Base-by-base conservation (phyloP, 129 eudicot species). In the Glebionis coronaria region DNA sequence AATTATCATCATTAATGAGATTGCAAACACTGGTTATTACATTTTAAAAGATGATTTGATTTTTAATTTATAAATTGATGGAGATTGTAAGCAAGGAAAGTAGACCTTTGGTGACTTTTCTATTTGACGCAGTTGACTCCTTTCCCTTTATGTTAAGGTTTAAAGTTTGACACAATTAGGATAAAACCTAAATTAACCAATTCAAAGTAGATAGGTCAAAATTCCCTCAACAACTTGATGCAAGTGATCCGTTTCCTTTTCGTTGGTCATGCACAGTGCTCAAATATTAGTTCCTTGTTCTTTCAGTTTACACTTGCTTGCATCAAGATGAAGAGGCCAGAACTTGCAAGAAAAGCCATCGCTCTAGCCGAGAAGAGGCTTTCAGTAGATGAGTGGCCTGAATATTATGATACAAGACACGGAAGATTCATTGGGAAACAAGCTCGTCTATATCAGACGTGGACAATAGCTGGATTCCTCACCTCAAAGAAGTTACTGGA, bases 341-440 rank as follows among this genome's bases (percentile, higher is more conserved):
- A 81, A 61, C 74, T 91, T 35, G 97, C 97, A 35, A 77, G 80
- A 65, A 84, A 87, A 66, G 97, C 97, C 12, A 58, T 87, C 3
- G 78, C 73, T 52, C 50, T 91, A 65, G 97, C 93, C 0, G 95
- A 91, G 70, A 79, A 85, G 82, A 74, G 85, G 81, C 95, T 91
- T 50, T 68, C 81, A 8, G 44, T 15, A 0, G 97, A 91, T 65
- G 61, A 77, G 45, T 91, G 97, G 97, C 97, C 97, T 2, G 95
- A 91, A 79, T 91, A 87, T 64, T 91, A 91, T n/a, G 97, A 91
- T 76, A 91, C 97, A 4, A 78, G 78, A 56, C 77, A 72, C 4
- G 95, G 97, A 60, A 85, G 89, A 61, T 91, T 91, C 53, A 68
- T 87, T 9, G 97, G 97, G 59, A 91, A 91, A 67, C 97, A 91